Evolutionary conservation across 1,284 basidiomycete genomes (phyloP), one percentile per base, ranked within the genome.

Genomic region (Sphagnurus paluster): DNA sequence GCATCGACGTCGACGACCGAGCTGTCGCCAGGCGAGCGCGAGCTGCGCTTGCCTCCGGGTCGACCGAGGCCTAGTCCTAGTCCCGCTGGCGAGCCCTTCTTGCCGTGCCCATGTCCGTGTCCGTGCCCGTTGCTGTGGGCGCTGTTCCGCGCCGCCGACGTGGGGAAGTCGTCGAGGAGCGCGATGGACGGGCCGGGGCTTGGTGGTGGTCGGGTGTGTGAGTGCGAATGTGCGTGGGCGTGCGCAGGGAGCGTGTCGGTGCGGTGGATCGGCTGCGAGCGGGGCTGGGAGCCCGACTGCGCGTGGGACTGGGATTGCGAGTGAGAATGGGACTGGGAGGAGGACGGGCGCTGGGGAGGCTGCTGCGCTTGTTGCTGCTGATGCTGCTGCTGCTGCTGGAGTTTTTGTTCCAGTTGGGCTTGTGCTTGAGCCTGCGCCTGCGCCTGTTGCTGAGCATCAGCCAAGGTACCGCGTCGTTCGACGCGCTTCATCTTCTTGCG

Each of bases 401-500:
- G 32, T 49, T 53, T 48, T 17, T 55, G 55, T 25, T 40, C 34
- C 24, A 48, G 41, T 16, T 51, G 42, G n/a, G n/a, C 14, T 13
- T 54, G 56, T 19, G 38, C 29, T 29, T 53, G 43, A 14, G 52
- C 41, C 34, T 64, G 68, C 61, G 17, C 17, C 19, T 9, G 5
- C 6, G 16, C 17, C 19, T 74, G 70, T n/a, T n/a, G n/a, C n/a
- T n/a, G n/a, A n/a, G n/a, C n/a, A 39, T 62, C 65, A 46, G 82
- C 80, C 4, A 86, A 61, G 13, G 85, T 87, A 5, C 85, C 85
- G 8, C 87, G 72, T 13, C 84, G 72, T 62, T 90, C 88, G 33
- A 88, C 83, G 1, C 87, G 79, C 67, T 89, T 89, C 87, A 90
- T 90, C 66, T 90, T 90, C 67, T 90, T 90, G 43, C 87, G 76